Conservation (phyloP, 2,329 filamentous ascomycete species). For the Aspergillus awamori region DNA sequence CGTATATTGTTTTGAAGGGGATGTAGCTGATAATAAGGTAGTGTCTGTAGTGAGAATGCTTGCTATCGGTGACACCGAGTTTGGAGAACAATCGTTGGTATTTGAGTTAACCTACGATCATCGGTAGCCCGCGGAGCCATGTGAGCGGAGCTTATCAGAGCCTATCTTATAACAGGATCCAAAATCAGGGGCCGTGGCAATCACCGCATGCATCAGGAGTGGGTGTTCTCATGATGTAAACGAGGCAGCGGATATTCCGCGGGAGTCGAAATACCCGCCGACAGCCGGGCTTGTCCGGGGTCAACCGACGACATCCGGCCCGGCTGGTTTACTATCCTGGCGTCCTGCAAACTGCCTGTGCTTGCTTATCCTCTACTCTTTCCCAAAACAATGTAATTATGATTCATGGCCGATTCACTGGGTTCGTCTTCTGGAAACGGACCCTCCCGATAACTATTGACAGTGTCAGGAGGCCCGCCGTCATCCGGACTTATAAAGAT, state of each 20-base stretch:
- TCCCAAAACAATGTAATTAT: neutral
- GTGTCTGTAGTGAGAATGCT: no score
- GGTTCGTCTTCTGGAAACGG: neutral
- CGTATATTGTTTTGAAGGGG: neutral
- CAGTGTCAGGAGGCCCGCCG: neutral
- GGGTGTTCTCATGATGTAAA: neutral
- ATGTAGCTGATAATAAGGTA: neutral
- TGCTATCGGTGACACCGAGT: no score
- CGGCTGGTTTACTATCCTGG: neutral
- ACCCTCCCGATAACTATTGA: neutral
- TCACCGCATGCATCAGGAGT: neutral
- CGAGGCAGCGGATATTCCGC: neutral
- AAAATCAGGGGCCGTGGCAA: neutral
- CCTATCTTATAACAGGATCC: neutral
- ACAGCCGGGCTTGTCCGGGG: conserved; percentile 20
- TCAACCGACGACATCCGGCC: conserved; percentile 21
- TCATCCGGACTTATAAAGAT: neutral
- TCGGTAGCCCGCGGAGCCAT: neutral
- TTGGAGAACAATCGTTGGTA: neutral
- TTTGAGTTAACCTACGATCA: neutral
- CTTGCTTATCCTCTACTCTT: neutral
- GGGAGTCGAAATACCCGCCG: conserved; percentile 23
- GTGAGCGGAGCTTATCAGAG: neutral
- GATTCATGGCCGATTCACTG: neutral
- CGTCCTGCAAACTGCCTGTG: neutral